Evolutionary conservation across 352 stramenopile species (phyloP).

Genomic region (Pythium volutum): DNA sequence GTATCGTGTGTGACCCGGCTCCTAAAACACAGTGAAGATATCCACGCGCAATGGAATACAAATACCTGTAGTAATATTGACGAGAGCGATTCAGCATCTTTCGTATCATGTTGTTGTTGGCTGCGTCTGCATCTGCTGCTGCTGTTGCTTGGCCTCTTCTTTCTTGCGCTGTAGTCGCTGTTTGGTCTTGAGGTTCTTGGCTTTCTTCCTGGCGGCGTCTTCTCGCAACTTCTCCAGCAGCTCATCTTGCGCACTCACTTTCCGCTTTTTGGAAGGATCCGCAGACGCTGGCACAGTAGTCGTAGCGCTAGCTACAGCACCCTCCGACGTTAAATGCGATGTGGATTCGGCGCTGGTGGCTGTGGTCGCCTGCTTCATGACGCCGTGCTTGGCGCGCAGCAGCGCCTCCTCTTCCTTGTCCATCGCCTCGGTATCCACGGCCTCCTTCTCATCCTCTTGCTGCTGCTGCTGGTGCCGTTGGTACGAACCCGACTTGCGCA

Average conservation of each 20-base stretch:
- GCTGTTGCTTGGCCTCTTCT: conserved; percentile 38
- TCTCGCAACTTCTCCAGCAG: conserved; percentile 65
- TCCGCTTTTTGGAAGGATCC: conserved; percentile 46
- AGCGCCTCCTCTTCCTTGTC: conserved; percentile 67
- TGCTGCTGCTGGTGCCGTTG: conserved; percentile 17
- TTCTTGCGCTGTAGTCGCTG: conserved; percentile 76
- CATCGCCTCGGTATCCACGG: conserved; percentile 29
- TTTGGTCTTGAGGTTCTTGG: conserved; percentile 79
- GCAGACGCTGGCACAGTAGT: not conserved
- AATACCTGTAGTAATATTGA: too few species aligned
- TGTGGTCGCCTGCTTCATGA: not conserved
- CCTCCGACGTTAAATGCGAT: not conserved
- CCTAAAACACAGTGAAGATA: not conserved
- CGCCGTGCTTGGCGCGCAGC: conserved; percentile 34
- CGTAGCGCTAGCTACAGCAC: not conserved
- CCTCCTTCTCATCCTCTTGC: conserved; percentile 33
- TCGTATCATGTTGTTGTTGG: too few species aligned
- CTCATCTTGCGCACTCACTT: conserved; percentile 63
- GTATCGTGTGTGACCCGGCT: not conserved
- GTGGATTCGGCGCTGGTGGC: not conserved
- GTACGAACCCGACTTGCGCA: conserved; percentile 52
- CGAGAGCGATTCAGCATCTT: too few species aligned
- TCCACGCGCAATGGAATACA: too few species aligned
- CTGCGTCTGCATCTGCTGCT: not conserved
- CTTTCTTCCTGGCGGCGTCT: conserved; percentile 59